Percentiles rank a stretch among this genome's conserved stretches.
Evolutionary conservation across 2,329 filamentous ascomycete species (phyloP).

Genomic region (Drechslerella coelobrocha): DNA sequence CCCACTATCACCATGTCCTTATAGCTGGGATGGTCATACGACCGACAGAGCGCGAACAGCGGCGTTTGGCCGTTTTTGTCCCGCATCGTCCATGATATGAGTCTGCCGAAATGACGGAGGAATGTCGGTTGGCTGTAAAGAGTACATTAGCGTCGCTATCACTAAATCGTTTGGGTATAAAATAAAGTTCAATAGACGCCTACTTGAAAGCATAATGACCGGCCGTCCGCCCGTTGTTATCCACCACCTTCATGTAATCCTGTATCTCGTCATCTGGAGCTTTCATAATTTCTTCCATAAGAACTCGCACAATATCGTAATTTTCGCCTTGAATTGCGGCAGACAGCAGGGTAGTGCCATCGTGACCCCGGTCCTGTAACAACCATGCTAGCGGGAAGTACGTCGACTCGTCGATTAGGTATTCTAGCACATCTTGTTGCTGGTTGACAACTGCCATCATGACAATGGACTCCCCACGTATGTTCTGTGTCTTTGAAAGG

Average conservation of each 20-base stretch:
- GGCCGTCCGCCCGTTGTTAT: slow-evolving; percentile 83
- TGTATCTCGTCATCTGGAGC: slow-evolving; percentile 50
- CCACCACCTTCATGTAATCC: slow-evolving; percentile 75
- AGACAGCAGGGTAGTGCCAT: slow-evolving; percentile 86
- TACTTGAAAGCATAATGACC: slow-evolving; percentile 93
- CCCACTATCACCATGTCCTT: slow-evolving; percentile 84
- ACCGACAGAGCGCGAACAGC: slow-evolving; percentile 90
- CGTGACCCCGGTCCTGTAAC: slow-evolving; percentile 83
- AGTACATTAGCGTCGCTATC: slow-evolving; percentile 15
- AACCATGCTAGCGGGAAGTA: slow-evolving; percentile 76
- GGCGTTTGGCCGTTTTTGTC: slow-evolving; percentile 99
- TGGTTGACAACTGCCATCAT: slow-evolving; percentile 84
- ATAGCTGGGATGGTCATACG: slow-evolving; percentile 91
- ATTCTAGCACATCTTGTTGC: slow-evolving; percentile 74
- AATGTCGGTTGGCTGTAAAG: slow-evolving; percentile 69
- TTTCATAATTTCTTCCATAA: slow-evolving; percentile 65
- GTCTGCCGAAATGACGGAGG: slow-evolving; percentile 75
- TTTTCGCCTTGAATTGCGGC: slow-evolving; percentile 88
- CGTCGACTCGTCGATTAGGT: slow-evolving; percentile 77
- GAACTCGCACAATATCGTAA: slow-evolving; percentile 73
- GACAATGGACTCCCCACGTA: slow-evolving; percentile 78
- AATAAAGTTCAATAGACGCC: background rate
- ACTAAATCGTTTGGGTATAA: background rate
- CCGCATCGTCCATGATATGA: slow-evolving; percentile 85
- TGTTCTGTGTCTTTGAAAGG: slow-evolving; percentile 65